Evolutionary conservation across 306 rosid genomes (phyloP), one percentile per base, ranked within the genome.

Genomic region (Dalbergia cochinchinensis): DNA sequence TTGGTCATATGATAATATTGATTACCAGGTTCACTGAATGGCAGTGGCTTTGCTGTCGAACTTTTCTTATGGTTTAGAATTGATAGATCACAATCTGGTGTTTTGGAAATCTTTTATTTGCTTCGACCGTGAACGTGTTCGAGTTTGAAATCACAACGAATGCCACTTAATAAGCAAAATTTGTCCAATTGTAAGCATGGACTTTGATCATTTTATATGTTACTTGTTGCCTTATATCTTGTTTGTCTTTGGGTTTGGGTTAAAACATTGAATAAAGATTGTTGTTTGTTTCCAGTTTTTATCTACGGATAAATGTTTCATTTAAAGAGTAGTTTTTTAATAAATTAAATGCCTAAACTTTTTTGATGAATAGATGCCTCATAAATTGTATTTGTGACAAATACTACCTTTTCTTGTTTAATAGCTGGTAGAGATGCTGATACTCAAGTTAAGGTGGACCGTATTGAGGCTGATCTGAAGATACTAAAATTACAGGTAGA

Each of bases 401-500:
- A 37, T 64, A 72, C 55, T 82, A 35, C 74, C 20, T 34, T 68
- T 65, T 77, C 41, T 76, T 78, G 71, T 71, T 34, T 80, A 73
- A 72, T 78, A 69, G 87, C 83, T 81, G 98, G 91, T 69, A 84
- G 82, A 77, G 85, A 90, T 85, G 85, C 84, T 45, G 90, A 74
- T 65, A 85, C 88, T 73, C 96, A 86, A 79, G 86, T 80, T 54
- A 91, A 86, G 81, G 91, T 91, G 85, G 90, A 84, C 59, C 96
- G 99, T 39, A 85, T 90, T 73, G 98, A 92, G 80, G 98, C 99
- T 74, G 99, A 95, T 89, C 80, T 90, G 89, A 91, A 89, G 86
- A 95, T 95, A 84, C 86, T 95, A 19, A 95, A 90, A 66, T 85
- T 92, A 83, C 99, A 95, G 96, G 98, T 92, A 71, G 15, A 44